These are phyloP conservation scores for Camelina hispida DNA, from an alignment of 345 rosid species.

Conservation along the genomic window DNA sequence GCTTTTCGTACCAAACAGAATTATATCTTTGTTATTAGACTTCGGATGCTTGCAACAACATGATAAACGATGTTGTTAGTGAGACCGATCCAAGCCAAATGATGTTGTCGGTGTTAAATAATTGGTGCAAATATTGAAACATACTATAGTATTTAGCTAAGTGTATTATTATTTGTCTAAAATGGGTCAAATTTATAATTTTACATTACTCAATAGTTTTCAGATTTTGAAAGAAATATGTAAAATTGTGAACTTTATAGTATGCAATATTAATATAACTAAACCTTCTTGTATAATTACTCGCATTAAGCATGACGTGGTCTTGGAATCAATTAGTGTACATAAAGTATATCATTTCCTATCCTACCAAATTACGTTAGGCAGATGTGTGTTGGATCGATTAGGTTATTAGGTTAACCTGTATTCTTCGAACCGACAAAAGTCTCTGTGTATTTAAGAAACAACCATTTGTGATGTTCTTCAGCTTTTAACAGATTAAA, in stretches of 20 bases:
- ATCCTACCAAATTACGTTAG: neutral
- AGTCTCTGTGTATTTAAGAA: neutral
- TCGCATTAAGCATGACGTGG: neutral
- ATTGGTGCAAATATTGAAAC: conserved; percentile 17
- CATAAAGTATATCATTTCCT: neutral
- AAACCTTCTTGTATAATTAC: neutral
- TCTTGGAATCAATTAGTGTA: neutral
- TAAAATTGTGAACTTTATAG: neutral
- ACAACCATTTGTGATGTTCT: neutral
- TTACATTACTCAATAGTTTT: neutral
- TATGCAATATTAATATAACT: neutral
- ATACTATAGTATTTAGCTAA: too few relatives aligned
- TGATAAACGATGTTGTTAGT: conserved; percentile 40
- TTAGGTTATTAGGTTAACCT: neutral
- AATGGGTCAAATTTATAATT: neutral
- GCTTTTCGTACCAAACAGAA: conserved; percentile 15
- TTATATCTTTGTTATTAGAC: conserved; percentile 19
- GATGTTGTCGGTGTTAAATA: conserved; percentile 33
- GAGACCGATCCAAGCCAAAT: conserved; percentile 37
- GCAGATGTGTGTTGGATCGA: neutral
- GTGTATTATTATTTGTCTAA: neutral
- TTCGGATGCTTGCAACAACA: conserved; percentile 35
- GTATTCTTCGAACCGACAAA: conserved; percentile 3
- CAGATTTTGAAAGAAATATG: neutral
- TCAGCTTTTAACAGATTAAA: neutral